A percentile compares a stretch with the other conserved stretches of the same genome.
phyloP scores from a whole-genome alignment of 2,329 filamentous ascomycete genomes.

The Aspergillus uvarum region DNA sequence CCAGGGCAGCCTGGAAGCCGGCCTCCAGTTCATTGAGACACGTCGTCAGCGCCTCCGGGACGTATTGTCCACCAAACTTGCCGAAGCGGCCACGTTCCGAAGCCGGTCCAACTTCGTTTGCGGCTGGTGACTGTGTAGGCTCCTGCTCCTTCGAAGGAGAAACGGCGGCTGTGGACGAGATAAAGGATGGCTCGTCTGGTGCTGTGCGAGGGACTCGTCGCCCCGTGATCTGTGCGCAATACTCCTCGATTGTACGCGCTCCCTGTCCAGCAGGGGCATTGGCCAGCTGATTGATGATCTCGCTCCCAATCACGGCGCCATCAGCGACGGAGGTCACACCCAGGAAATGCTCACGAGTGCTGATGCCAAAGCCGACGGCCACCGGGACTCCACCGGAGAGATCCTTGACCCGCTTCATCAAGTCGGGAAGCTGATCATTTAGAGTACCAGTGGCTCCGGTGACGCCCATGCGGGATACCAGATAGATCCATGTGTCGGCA shows the following conservation, averaged over 20 bases:
- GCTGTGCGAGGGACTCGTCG: constrained; percentile 48
- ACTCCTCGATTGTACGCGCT: constrained; percentile 73
- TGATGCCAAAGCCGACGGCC: constrained; percentile 91
- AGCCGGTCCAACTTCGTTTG: background rate
- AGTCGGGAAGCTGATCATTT: constrained; percentile 71
- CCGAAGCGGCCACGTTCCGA: constrained; percentile 58
- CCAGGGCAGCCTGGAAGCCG: constrained; percentile 79
- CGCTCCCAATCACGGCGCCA: constrained; percentile 90
- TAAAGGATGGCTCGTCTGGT: constrained; percentile 32
- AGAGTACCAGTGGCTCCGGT: constrained; percentile 83
- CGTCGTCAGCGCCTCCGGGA: constrained; percentile 95
- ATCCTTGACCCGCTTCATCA: constrained; percentile 78
- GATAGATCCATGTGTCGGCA: constrained; percentile 95
- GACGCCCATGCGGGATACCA: constrained; percentile 91
- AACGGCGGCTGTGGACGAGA: background rate
- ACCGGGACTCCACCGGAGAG: constrained; percentile 84
- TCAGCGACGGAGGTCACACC: constrained; percentile 78
- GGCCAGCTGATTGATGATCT: constrained; percentile 77
- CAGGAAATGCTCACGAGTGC: constrained; percentile 85
- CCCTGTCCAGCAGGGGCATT: constrained; percentile 63
- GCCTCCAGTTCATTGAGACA: constrained; percentile 82
- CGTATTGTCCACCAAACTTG: constrained; percentile 91
- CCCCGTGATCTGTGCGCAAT: constrained; percentile 70
- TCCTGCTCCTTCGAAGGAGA: constrained; percentile 29
- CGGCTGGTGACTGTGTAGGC: background rate